phyloP scores from a whole-genome alignment of 1,284 basidiomycete species.

The Fomitiporia mediterranea region DNA sequence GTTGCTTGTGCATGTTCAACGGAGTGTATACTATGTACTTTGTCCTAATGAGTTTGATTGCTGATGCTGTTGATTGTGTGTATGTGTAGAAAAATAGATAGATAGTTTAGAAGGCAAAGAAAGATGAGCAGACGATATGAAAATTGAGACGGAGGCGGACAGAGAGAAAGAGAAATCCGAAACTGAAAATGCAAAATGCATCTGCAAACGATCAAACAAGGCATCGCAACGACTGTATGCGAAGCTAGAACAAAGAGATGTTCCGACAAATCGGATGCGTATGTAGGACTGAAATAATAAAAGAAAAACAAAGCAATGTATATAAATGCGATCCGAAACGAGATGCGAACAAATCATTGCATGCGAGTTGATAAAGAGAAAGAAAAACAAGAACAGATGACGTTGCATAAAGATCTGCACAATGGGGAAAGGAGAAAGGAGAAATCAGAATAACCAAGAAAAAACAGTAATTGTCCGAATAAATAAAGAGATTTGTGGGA shows the following conservation, averaged over 20 bases:
- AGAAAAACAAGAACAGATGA: not conserved
- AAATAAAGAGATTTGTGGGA: constrained; percentile 6
- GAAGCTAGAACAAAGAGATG: constrained; percentile 8
- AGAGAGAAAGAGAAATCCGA: constrained; percentile 8
- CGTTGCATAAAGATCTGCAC: not conserved
- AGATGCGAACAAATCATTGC: constrained; percentile 10
- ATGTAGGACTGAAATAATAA: not conserved
- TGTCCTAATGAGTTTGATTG: constrained; percentile 5
- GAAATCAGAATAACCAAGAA: no score
- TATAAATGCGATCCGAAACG: constrained; percentile 5
- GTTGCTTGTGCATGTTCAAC: not conserved
- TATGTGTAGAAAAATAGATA: constrained; percentile 8
- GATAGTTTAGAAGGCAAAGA: not conserved
- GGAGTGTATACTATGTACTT: constrained; percentile 10
- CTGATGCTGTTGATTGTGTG: constrained; percentile 2
- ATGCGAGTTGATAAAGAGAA: constrained; percentile 3
- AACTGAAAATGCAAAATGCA: not conserved
- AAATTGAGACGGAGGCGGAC: not conserved
- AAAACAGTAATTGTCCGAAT: constrained; percentile 1
- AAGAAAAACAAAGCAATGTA: constrained; percentile 5
- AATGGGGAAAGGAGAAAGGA: not conserved
- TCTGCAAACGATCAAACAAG: not conserved
- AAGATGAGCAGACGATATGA: not conserved
- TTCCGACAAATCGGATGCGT: not conserved
- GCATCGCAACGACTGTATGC: constrained; percentile 4